Evolutionary conservation across 2,329 filamentous ascomycete species (phyloP), one percentile per base, ranked within the genome.

Genomic region (Arthrinium phaeospermum): DNA sequence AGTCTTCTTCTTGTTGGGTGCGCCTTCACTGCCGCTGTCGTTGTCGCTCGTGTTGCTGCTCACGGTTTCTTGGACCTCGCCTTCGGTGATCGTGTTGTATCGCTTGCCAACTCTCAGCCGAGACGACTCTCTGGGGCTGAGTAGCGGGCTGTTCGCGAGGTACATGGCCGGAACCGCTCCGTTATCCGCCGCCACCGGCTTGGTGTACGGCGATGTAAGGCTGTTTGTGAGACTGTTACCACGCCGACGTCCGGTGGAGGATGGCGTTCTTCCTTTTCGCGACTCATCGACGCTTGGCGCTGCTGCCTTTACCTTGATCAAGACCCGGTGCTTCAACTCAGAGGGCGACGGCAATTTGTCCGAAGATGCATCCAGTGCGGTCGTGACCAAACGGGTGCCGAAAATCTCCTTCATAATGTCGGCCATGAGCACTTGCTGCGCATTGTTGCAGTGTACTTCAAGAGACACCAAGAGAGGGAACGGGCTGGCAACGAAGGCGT

Each of bases 381-480:
- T 90, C 0, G 91, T 90, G 16, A 98, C 86, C 64, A 99, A 89
- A 76, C 91, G 91, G n/a, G 92, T 85, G 41, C 93, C 93, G 80
- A 98, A 97, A 13, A 93, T 90, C 44, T 93, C 91, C 78, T 91
- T 92, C 90, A 98, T 97, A 75, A 94, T 96, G 73, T 93, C 91
- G 30, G 95, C 93, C 96, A 99, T 98, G 64, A 90, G 89, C 27
- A 90, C 86, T 81, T 99, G 96, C 80, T 98, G 96, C 16, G 91
- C 86, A 1, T 91, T 85, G 76, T 90, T 93, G 87, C 96, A 98
- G 80, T 98, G 96, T 4, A 98, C 95, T 81, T 99, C 96, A 19
- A 99, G 91, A 0, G 96, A 98, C 74, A 99, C 91, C 85, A 96
- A 97, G 22, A 99, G 87, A 0, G 96, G 96, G 77, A 95, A 98